phyloP scores from a whole-genome alignment of 805 yeast genomes.

The Pichia gijzeniarum region DNA sequence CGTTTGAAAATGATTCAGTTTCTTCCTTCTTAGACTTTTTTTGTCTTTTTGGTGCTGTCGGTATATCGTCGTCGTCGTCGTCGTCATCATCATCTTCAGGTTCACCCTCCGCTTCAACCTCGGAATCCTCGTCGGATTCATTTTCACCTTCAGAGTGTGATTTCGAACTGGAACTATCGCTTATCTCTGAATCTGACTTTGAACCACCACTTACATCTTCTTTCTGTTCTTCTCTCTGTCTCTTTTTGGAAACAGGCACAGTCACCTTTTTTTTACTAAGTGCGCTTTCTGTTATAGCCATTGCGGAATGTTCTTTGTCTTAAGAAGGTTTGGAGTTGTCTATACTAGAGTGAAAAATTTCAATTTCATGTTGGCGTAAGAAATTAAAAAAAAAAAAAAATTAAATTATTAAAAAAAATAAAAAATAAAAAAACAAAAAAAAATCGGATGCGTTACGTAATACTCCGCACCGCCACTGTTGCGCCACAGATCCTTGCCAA shows the following conservation, averaged over 20 bases:
- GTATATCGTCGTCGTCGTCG: conserved; percentile 29
- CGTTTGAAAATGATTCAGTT: conserved; percentile 70
- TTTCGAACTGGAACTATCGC: neutral
- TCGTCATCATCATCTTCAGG: conserved; percentile 17
- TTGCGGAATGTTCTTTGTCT: too few relatives aligned
- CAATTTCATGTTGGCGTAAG: too few relatives aligned
- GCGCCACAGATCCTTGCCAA: too few relatives aligned
- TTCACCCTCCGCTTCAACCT: conserved; percentile 17
- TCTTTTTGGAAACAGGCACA: neutral
- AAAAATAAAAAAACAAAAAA: too few relatives aligned
- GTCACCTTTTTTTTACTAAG: neutral
- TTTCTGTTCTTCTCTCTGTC: neutral
- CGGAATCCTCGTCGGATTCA: neutral
- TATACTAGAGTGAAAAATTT: too few relatives aligned
- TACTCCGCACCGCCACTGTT: too few relatives aligned
- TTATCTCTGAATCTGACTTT: neutral
- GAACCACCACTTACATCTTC: neutral
- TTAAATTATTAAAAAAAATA: too few relatives aligned
- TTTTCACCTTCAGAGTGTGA: neutral
- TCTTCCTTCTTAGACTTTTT: conserved; percentile 59
- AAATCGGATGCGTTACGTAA: too few relatives aligned
- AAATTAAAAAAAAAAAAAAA: too few relatives aligned
- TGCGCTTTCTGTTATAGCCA: neutral
- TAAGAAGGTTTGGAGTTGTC: too few relatives aligned
- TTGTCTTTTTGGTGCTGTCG: conserved; percentile 39